Evolutionary conservation across 345 rosid species (phyloP).

Genomic region (Pistacia vera): DNA sequence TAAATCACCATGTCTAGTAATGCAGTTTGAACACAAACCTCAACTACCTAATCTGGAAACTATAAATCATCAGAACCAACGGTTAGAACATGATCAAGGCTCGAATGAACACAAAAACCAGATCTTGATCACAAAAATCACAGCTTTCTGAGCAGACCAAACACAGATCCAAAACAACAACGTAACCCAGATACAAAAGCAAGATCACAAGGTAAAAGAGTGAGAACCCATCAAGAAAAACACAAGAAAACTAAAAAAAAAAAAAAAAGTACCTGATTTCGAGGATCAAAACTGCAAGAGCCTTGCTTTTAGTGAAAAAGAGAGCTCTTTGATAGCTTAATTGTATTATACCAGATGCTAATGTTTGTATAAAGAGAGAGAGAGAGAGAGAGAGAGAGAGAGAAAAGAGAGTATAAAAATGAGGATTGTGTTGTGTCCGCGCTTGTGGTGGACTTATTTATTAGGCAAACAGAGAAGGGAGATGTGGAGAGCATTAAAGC

Average conservation of each 20-base stretch:
- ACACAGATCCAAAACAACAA: slow-evolving; percentile 42
- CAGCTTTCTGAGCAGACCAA: slow-evolving; percentile 23
- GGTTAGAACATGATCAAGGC: slow-evolving; percentile 19
- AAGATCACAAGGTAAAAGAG: slow-evolving; percentile 13
- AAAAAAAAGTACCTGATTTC: slow-evolving; percentile 34
- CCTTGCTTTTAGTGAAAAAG: slow-evolving; percentile 15
- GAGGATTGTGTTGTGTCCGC: slow-evolving; percentile 15
- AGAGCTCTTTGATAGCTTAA: slow-evolving; percentile 14
- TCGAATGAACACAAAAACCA: slow-evolving; percentile 26
- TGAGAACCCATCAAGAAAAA: slow-evolving; percentile 13
- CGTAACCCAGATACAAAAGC: slow-evolving; percentile 37
- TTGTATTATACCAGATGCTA: slow-evolving; percentile 4
- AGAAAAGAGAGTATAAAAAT: slow-evolving; percentile 10
- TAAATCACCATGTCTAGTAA: slow-evolving; percentile 21
- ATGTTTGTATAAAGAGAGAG: slow-evolving; percentile 16
- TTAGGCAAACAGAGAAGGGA: slow-evolving; percentile 14
- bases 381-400: slow-evolving; percentile 1
- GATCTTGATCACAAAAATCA: slow-evolving; percentile 46
- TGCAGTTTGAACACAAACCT: slow-evolving; percentile 20
- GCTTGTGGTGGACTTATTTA: slow-evolving; percentile 27
- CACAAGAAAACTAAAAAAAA: slow-evolving; percentile 16
- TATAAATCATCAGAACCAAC: slow-evolving; percentile 6
- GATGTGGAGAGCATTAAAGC: slow-evolving; percentile 16
- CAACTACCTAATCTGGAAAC: slow-evolving; percentile 19
- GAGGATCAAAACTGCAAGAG: slow-evolving; percentile 22